Percentiles rank a stretch among this genome's conserved stretches.
Evolutionary conservation across 257 asterid genomes (phyloP).

Genomic region (Ballota nigra): DNA sequence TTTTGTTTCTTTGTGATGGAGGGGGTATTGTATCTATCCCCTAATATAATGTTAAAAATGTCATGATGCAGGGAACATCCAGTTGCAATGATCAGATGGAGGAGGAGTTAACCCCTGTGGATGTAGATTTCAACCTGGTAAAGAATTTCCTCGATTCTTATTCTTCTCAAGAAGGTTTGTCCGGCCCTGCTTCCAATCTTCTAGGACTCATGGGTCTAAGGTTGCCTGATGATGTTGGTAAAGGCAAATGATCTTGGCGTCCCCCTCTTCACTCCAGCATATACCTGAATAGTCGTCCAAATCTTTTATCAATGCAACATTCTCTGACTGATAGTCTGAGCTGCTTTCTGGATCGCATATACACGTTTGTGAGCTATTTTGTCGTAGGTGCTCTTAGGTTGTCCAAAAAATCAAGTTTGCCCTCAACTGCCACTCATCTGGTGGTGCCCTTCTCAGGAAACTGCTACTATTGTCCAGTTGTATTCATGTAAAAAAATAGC

Average conservation of each 20-base stretch:
- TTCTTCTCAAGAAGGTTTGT: constrained; percentile 85
- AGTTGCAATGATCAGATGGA: constrained; percentile 55
- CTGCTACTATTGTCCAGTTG: background rate
- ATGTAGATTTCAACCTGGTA: constrained; percentile 89
- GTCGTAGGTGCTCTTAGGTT: background rate
- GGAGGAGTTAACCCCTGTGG: constrained; percentile 80
- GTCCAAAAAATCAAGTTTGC: background rate
- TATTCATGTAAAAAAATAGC: background rate
- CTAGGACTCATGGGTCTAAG: constrained; percentile 83
- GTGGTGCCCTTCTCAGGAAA: background rate
- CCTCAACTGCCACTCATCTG: background rate
- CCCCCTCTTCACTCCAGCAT: background rate
- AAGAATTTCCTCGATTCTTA: constrained; percentile 76
- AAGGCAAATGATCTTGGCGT: constrained; percentile 40
- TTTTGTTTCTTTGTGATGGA: background rate
- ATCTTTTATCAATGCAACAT: background rate
- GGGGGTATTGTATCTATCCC: background rate
- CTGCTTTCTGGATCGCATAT: background rate
- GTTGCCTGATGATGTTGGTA: constrained; percentile 68
- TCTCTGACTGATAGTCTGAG: background rate
- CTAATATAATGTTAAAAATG: background rate
- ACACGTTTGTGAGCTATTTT: background rate
- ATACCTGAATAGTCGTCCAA: too few relatives aligned
- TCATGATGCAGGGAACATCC: constrained; percentile 56
- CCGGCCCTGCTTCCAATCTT: constrained; percentile 96